These are phyloP conservation scores for Collybiopsis confluens DNA, from an alignment of 768 basidiomycete species.

Conservation along the genomic window DNA sequence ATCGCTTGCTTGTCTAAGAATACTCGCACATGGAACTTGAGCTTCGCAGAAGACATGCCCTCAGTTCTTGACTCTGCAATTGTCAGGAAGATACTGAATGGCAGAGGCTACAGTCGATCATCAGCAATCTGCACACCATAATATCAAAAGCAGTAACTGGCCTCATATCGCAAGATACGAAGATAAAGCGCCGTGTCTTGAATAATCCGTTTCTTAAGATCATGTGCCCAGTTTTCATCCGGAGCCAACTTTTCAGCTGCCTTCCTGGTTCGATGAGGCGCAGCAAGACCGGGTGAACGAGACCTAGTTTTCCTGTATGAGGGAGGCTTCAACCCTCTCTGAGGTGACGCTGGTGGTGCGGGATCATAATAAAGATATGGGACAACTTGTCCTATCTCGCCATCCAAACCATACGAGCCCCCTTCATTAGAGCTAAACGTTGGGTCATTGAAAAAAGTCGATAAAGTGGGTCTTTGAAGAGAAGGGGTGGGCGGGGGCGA, in stretches of 20 bases:
- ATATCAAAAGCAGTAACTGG: conserved; percentile 19
- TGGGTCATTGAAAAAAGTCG: neutral
- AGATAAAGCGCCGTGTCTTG: conserved; percentile 44
- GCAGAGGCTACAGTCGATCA: conserved; percentile 43
- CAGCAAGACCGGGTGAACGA: neutral
- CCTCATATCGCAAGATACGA: conserved; percentile 66
- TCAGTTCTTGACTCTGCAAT: conserved; percentile 29
- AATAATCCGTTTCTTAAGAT: conserved; percentile 38
- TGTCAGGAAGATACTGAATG: conserved; percentile 48
- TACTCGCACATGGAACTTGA: conserved; percentile 35
- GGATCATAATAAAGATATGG: conserved; percentile 33
- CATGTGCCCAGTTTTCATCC: conserved; percentile 38
- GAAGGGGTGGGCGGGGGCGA: conserved; percentile 8
- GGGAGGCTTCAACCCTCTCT: too few species aligned
- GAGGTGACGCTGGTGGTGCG: neutral
- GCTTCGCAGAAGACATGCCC: conserved; percentile 20
- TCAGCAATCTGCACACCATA: neutral
- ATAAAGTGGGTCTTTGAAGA: conserved; percentile 2
- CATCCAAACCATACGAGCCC: neutral
- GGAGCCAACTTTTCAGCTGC: conserved; percentile 15
- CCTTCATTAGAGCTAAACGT: neutral
- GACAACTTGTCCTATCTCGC: conserved; percentile 17
- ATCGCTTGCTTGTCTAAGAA: conserved; percentile 62
- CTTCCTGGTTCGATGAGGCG: neutral
- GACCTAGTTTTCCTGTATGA: neutral